Base-by-base conservation (phyloP, 108 stramenopile genomes). In the Cylindrotheca closterium region DNA sequence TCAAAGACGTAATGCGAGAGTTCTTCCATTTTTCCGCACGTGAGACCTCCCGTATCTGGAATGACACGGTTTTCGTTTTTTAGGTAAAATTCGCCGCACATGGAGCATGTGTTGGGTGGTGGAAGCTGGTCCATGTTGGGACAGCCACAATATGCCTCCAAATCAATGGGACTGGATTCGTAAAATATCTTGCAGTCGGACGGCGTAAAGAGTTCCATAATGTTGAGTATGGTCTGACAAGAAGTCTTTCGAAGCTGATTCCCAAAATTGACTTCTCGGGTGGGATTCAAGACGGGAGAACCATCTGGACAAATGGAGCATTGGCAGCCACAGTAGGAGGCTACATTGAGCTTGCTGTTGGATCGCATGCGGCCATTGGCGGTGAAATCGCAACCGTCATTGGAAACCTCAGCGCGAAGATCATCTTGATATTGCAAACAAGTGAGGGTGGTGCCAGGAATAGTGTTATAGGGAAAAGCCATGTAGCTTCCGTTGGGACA, bases 101-200 rank as follows among this genome's bases (percentile, higher is more conserved):
- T 37, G 10, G 33, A 37, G 34, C 58, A 58, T 4, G 31, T 4
- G 5, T 4, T 29, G 12, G 22, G 23, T 15, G 5, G 54, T 4
- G 33, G 33, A 8, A 37, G 15, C 17, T 28, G 4, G 7, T 8
- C n/a, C 2, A 12, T 58, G 32, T 3, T n/a, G 2, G 4, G 2
- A 42, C 58, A 58, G 2, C 58, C 58, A 58, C 58, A 58, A 37
- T 19, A 58, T 10, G 58, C 58, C 8, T 24, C 10, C 2, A 58
- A 10, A 37, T 58, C 34, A 2, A 58, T 31, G 18, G 32, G 21
- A 22, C 33, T 58, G 19, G 10, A 37, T 37, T 58, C 58, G 15
- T 10, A 10, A 10, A 58, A n/a, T 4, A 37, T 12, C 4, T 42
- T n/a, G 58, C 34, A 31, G 15, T 37, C 7, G 18, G 7, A 10